phyloP scores from a whole-genome alignment of 176 grass and related monocot species.

The Rhynchospora breviuscula region DNA sequence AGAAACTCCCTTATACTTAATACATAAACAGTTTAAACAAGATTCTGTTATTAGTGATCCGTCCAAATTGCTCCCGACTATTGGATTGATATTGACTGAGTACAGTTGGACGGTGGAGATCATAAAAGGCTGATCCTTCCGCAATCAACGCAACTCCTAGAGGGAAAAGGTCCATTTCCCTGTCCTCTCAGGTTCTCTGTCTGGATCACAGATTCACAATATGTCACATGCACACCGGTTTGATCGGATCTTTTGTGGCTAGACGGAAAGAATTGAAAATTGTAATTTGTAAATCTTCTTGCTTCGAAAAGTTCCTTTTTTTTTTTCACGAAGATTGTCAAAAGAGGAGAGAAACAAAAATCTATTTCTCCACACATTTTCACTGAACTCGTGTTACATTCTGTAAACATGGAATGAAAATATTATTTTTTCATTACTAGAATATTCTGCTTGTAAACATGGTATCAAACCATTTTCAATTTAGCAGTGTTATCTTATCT shows the following conservation, averaged over 20 bases:
- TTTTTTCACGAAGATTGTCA: background rate
- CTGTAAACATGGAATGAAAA: background rate
- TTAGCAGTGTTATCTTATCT: too few species aligned
- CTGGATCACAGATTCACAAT: background rate
- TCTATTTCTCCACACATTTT: background rate
- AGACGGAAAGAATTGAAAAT: too few species aligned
- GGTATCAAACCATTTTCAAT: too few species aligned
- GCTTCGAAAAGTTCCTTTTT: background rate
- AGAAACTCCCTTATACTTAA: background rate
- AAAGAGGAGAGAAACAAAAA: background rate
- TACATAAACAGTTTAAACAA: background rate
- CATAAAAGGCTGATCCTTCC: background rate
- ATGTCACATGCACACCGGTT: background rate
- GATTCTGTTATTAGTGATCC: background rate
- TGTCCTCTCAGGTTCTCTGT: background rate
- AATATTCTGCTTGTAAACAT: too few species aligned
- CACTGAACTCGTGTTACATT: background rate
- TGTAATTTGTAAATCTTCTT: background rate
- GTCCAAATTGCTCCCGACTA: background rate
- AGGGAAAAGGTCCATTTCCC: background rate
- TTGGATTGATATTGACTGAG: background rate
- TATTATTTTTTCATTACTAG: too few species aligned
- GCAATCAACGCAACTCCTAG: conserved; percentile 8
- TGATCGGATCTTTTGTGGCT: background rate
- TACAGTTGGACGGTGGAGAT: background rate